Base-by-base conservation (phyloP, 345 rosid genomes). In the Capsella bursapastoris region DNA sequence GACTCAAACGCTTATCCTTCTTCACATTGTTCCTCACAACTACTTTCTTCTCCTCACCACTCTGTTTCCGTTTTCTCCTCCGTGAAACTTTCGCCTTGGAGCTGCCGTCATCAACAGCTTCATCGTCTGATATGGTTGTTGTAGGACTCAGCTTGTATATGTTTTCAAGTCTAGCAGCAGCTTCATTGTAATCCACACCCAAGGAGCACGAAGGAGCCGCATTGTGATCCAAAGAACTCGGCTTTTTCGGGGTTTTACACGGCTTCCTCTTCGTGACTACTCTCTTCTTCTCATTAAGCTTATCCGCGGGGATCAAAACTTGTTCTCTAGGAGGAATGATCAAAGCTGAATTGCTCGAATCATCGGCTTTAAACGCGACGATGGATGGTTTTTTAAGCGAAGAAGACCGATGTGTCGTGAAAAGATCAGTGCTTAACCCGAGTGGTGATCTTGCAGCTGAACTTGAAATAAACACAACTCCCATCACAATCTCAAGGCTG, bases 141-240 rank as follows among this genome's bases (percentile, higher is more conserved):
- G 81, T 57, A 27, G 93, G 89, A 71, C 96, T 86, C 74, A 90
- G 97, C 83, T 88, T 90, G 84, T 74, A 95, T 52, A 95, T 78
- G 65, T 49, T 87, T 71, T 95, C 99, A 48, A 95, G 90, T 64
- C 89, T 95, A 14, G 93, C 93, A 28, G 99, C 97, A 3, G 93
- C 97, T 78, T 90, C 97, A 57, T 87, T 83, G 84, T 90, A 92
- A 80, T 95, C 99, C 53, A 88, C 64, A 13, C 87, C 90, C 74
- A 73, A 64, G 1, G 89, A 59, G 52, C 78, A 73, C 0, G 74
- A 71, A 61, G 85, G 79, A 77, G 71, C 85, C 48, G 76, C 77
- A 55, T 71, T 80, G n/a, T 78, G 67, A 32, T 63, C 70, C n/a
- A 77, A 74, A 10, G 79, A 62, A 31, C 64, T 82, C 18, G 74